Conservation (phyloP, 805 yeast genomes). For the Tetrapisispora namnaoensis region DNA sequence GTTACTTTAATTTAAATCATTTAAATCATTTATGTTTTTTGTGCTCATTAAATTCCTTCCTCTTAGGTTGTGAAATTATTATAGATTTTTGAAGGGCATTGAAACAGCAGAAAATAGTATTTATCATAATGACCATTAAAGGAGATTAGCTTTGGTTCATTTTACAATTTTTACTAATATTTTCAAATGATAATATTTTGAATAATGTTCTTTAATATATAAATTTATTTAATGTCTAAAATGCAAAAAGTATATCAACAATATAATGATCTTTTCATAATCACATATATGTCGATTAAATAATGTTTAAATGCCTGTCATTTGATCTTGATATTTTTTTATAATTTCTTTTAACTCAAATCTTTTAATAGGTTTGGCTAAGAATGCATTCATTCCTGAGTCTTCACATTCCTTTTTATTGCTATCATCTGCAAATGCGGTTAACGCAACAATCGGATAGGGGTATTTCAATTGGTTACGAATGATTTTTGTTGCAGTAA, state of each 20-base stretch:
- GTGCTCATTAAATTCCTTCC: neutral
- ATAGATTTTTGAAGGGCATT: too few relatives aligned
- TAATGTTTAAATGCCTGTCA: neutral
- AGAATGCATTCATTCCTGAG: constrained; percentile 89
- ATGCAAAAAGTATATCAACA: too few relatives aligned
- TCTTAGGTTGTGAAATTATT: too few relatives aligned
- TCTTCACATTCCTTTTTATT: constrained; percentile 77
- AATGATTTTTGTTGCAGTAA: constrained; percentile 68
- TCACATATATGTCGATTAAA: too few relatives aligned
- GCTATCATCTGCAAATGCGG: constrained; percentile 91
- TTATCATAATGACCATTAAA: too few relatives aligned
- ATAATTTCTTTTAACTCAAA: constrained; percentile 51
- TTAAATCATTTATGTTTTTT: constrained; percentile 1
- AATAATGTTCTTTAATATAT: too few relatives aligned
- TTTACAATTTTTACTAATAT: neutral
- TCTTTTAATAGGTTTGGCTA: constrained; percentile 80
- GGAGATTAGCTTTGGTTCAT: too few relatives aligned
- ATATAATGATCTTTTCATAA: too few relatives aligned
- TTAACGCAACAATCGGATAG: constrained; percentile 83
- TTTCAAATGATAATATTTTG: neutral
- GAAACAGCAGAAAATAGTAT: too few relatives aligned
- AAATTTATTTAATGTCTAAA: too few relatives aligned
- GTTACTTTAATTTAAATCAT: constrained; percentile 2
- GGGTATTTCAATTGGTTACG: constrained; percentile 49
- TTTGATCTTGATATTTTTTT: constrained; percentile 16